Evolutionary conservation across 768 basidiomycete genomes (phyloP), one percentile per base, ranked within the genome.

Genomic region (Phylloporus arenicola): DNA sequence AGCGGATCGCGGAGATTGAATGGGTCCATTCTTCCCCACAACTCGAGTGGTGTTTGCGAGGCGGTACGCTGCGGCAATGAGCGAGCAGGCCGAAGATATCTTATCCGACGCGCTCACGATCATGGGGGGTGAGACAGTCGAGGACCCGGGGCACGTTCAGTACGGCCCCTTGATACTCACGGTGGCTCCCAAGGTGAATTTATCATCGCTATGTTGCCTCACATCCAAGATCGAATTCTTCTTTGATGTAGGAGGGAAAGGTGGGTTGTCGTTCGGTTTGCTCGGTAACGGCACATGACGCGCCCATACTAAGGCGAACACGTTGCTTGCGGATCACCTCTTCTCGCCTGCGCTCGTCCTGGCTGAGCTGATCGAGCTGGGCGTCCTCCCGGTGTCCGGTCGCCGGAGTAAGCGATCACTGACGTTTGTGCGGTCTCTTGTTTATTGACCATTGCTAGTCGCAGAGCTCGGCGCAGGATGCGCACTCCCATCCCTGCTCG

Each of bases 391-490:
- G 14, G 64, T 78, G 2, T 54, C 55, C 4, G 67, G 68, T 12
- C 68, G 65, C 49, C 73, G 71, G 42, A 74, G 83, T 79, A 45
- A 39, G 69, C 51, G 9, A 10, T 39, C 22, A 17, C 12, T 27
- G 8, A 20, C 17, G 14, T 39, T 39, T 22, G 34, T 33, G 29
- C 43, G 45, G 10, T n/a, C 38, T 47, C 20, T 45, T 39, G 40
- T 7, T 34, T 30, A 39, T 19, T 48, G n/a, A 54, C 11, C 24
- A 35, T 24, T 39, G 24, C 11, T 6, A 86, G 84, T 83, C 1
- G 59, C 88, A n/a, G 87, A 89, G 62, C 76, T 88, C 3, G 85
- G 83, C 3, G 78, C 84, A 8, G 85, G 87, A 6, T 76, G 79
- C 40, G 85, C 79, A 16, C 63, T 90, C 8, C 86, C 85, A 5